A percentile compares a stretch with the other conserved stretches of the same genome.
These are phyloP conservation scores for Mortierella polycephala DNA, from an alignment of 371 early-diverging fungal species.

Conservation along the genomic window DNA sequence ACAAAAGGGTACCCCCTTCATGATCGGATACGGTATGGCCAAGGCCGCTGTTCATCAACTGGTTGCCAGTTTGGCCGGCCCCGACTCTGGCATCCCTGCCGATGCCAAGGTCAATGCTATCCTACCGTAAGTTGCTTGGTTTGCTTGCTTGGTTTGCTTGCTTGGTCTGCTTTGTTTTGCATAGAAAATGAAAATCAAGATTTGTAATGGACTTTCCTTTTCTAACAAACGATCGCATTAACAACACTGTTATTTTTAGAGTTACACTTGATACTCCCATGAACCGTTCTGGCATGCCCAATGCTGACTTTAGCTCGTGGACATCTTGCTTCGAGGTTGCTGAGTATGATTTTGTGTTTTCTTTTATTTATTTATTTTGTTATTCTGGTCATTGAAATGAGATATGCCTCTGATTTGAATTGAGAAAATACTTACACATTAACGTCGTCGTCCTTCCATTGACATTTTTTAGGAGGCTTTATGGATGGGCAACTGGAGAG, in stretches of 20 bases:
- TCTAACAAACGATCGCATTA: not conserved
- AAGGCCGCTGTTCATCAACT: slow-evolving; percentile 96
- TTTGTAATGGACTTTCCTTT: slow-evolving; percentile 29
- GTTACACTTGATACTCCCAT: slow-evolving; percentile 93
- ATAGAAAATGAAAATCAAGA: not conserved
- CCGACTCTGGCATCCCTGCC: slow-evolving; percentile 81
- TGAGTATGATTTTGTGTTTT: slow-evolving; percentile 60
- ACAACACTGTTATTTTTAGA: slow-evolving; percentile 45
- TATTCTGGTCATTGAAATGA: not conserved
- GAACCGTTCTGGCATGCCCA: slow-evolving; percentile 91
- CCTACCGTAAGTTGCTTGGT: slow-evolving; percentile 74
- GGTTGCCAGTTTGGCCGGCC: slow-evolving; percentile 78
- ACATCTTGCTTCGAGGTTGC: slow-evolving; percentile 86
- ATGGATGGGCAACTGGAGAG: slow-evolving; percentile 61
- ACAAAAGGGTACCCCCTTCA: slow-evolving; percentile 78
- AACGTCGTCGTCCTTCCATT: not conserved
- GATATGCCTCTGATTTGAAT: too few species aligned
- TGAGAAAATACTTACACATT: too few species aligned
- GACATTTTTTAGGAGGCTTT: slow-evolving; percentile 57
- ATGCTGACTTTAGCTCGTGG: slow-evolving; percentile 89
- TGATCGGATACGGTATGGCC: slow-evolving; percentile 96
- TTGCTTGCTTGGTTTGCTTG: not conserved
- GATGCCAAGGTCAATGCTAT: slow-evolving; percentile 78
- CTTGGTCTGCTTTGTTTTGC: not conserved
- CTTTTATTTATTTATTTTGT: not conserved